Evolutionary conservation across 2,329 filamentous ascomycete genomes (phyloP).

Genomic region (Arthrobotrys sinensis): DNA sequence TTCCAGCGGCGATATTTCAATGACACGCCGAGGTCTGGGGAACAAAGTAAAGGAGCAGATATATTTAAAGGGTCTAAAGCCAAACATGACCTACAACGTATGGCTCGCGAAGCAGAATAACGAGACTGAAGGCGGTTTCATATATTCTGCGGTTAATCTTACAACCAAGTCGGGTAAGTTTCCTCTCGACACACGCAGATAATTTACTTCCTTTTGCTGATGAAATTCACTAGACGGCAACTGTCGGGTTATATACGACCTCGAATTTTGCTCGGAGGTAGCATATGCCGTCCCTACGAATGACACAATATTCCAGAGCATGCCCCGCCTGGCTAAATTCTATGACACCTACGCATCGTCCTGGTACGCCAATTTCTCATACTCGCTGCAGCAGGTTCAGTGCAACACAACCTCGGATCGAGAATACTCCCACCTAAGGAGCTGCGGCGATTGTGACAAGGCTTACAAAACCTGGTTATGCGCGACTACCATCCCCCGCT

Average conservation of each 20-base stretch:
- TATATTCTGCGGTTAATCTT: slow-evolving; percentile 82
- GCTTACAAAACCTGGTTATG: slow-evolving; percentile 98
- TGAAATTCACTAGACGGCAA: slow-evolving; percentile 75
- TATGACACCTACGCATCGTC: slow-evolving; percentile 83
- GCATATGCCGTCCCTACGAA: slow-evolving; percentile 94
- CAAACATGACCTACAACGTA: slow-evolving; percentile 56
- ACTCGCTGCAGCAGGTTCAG: slow-evolving; percentile 84
- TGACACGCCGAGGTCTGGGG: slow-evolving; percentile 78
- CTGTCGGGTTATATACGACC: slow-evolving; percentile 86
- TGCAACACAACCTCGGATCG: slow-evolving; percentile 82
- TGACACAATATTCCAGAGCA: slow-evolving; percentile 74
- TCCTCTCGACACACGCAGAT: background rate
- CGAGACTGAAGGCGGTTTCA: slow-evolving; percentile 78
- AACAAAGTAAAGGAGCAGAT: slow-evolving; percentile 88
- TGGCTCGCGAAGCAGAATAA: slow-evolving; percentile 68
- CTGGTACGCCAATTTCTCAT: slow-evolving; percentile 84
- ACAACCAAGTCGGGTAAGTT: slow-evolving; percentile 81
- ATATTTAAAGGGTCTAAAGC: slow-evolving; percentile 78
- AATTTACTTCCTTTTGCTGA: slow-evolving; percentile 13
- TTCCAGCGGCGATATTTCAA: slow-evolving; percentile 74
- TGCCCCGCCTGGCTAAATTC: slow-evolving; percentile 75
- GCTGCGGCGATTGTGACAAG: slow-evolving; percentile 80
- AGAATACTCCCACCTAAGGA: slow-evolving; percentile 84
- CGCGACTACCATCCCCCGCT: slow-evolving; percentile 91
- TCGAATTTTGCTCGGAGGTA: slow-evolving; percentile 89